These are phyloP conservation scores for Monocercomonoides exilis DNA, from an alignment of 78 protist species.

Conservation along the genomic window DNA sequence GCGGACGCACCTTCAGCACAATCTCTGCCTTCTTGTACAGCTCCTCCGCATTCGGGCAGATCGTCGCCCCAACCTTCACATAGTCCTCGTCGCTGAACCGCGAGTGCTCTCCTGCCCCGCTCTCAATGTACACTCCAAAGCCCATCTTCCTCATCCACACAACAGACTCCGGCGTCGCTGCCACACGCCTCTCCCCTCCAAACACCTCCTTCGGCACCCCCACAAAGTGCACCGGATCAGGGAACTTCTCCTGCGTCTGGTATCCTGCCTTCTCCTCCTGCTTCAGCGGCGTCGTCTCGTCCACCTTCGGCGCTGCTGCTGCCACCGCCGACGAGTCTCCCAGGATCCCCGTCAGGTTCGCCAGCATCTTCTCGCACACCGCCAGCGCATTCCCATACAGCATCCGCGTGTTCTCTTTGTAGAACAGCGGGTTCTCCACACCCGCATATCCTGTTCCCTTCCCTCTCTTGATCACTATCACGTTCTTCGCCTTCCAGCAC, in stretches of 20 bases:
- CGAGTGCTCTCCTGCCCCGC: constrained; percentile 42
- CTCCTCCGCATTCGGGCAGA: not conserved
- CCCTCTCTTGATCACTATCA: constrained; percentile 86
- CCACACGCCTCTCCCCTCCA: constrained; percentile 32
- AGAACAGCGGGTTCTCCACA: constrained; percentile 84
- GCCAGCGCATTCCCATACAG: constrained; percentile 89
- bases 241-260: not conserved
- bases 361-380: not conserved
- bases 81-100: constrained; percentile 32
- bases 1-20: constrained; percentile 22
- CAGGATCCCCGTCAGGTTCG: not conserved
- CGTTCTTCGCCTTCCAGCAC: constrained; percentile 41
- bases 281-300: not conserved
- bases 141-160: constrained; percentile 43
- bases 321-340: not conserved
- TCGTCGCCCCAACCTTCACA: constrained; percentile 24
- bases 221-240: not conserved
- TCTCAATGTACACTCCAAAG: constrained; percentile 18
- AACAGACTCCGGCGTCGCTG: constrained; percentile 20
- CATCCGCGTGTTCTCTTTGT: constrained; percentile 80
- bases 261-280: not conserved
- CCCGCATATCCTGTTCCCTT: constrained; percentile 92
- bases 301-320: not conserved
- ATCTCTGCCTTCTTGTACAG: constrained; percentile 20
- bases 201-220: constrained; percentile 16